Base-by-base conservation (phyloP, 1,284 basidiomycete species). In the Rhodotorula sp. region DNA sequence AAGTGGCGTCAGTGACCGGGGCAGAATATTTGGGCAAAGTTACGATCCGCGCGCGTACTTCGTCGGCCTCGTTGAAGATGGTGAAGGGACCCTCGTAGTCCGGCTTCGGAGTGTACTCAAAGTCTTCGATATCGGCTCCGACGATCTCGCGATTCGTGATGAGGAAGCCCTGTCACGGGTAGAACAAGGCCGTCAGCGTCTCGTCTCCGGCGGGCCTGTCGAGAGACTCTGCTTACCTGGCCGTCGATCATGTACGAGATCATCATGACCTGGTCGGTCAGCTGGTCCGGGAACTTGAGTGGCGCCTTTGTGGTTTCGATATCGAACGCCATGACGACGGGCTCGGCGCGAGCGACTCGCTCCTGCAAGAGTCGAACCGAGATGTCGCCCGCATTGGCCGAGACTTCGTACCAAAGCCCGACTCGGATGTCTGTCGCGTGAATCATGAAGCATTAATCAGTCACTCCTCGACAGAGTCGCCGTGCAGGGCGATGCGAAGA, bases 201-300 rank as follows among this genome's bases (percentile, higher is more conserved):
- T 20, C 8, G 18, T 33, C 22, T 18, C 24, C 10, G 49, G 6
- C 10, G n/a, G 10, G 20, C 49, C 4, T 6, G 10, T 51, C 20
- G 49, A 22, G 29, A 45, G 60, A 15, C 42, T n/a, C 18, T 6
- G 22, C 71, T n/a, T 61, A 77, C 76, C 66, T 79, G 77, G 0
- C 93, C 93, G 79, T 96, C 93, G 48, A 96, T 84, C 93, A 96
- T 96, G 82, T 95, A 96, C 56, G 96, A 99, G 76, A 99, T 99
- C 96, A 99, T 99, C 95, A 99, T 99, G 78, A 99, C 93, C 80
- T 96, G 94, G 83, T 99, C 96, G 29, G 91, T 89, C 18, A 89
- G 88, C 76, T 93, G 91, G 83, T 99, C 96, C 1, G 96, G 96
- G 80, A 99, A 99, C 82, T 99, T 99, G 79, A 99, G 88, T 20